Evolutionary conservation across 2,329 filamentous ascomycete genomes (phyloP).

Genomic region (Fonsecaea multimorphosa): DNA sequence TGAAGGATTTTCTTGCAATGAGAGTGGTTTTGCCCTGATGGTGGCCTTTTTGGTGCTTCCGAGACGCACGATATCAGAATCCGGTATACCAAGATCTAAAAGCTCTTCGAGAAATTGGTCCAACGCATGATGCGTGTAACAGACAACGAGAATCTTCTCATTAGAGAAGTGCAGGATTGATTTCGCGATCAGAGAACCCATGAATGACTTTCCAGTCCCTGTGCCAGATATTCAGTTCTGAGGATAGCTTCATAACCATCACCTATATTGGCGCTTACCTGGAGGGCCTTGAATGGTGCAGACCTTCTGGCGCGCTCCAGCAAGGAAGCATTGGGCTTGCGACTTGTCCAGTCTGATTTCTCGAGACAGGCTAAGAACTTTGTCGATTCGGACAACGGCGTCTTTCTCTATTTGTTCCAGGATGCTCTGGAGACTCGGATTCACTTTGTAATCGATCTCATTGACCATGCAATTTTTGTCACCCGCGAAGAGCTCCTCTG

Average conservation of each 20-base stretch:
- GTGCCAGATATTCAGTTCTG: background rate
- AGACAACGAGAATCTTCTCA: background rate
- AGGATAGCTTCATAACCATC: background rate
- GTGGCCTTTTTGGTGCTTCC: slow-evolving; percentile 49
- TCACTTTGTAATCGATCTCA: background rate
- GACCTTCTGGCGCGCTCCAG: background rate
- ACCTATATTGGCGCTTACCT: background rate
- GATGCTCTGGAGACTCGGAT: background rate
- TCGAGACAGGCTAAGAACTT: background rate
- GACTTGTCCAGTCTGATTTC: background rate
- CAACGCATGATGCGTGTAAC: slow-evolving; percentile 58
- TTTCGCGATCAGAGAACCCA: background rate
- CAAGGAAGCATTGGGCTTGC: background rate
- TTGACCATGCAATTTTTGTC: background rate
- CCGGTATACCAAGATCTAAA: slow-evolving; percentile 43
- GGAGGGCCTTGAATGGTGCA: background rate
- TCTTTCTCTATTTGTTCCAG: background rate
- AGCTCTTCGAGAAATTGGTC: slow-evolving; percentile 68
- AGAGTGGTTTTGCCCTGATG: slow-evolving; percentile 57
- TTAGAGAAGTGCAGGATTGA: background rate
- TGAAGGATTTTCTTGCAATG: slow-evolving; percentile 50
- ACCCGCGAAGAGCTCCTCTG: background rate
- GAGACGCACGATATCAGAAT: slow-evolving; percentile 63
- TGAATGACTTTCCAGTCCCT: background rate
- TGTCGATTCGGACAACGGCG: background rate